These are phyloP conservation scores for Leccinum aurantiacum DNA, from an alignment of 768 basidiomycete genomes.

Conservation along the genomic window DNA sequence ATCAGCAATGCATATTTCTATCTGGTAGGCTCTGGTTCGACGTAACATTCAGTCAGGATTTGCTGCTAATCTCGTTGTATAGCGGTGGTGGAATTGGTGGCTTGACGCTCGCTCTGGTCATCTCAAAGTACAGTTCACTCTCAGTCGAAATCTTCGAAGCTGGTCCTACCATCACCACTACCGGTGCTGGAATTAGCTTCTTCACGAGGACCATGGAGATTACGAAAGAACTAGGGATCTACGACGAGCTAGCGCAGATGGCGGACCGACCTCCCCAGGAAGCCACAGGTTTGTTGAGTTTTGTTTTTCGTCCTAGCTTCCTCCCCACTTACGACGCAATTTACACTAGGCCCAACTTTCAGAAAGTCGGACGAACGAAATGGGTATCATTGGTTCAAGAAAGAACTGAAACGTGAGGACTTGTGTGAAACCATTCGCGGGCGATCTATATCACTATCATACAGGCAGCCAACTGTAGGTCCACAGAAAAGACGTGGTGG, in stretches of 20 bases:
- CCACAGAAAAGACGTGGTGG: conserved; percentile 41
- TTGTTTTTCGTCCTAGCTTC: not conserved
- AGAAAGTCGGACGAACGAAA: conserved; percentile 36
- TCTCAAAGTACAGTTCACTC: conserved; percentile 26
- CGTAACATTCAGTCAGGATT: not conserved
- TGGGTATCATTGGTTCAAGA: conserved; percentile 31
- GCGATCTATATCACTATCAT: not conserved
- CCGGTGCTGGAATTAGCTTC: conserved; percentile 48
- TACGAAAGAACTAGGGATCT: conserved; percentile 39
- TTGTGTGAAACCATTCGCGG: not conserved
- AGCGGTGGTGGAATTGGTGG: conserved; percentile 44
- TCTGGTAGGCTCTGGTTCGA: conserved; percentile 12
- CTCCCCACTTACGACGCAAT: not conserved
- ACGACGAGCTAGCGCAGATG: conserved; percentile 30
- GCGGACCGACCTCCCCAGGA: conserved; percentile 17
- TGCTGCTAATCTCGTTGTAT: conserved; percentile 8
- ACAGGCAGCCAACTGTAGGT: conserved; percentile 32
- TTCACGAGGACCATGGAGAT: conserved; percentile 49
- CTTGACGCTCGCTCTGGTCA: conserved; percentile 32
- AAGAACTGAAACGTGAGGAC: conserved; percentile 26
- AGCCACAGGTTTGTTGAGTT: conserved; percentile 15
- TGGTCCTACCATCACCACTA: conserved; percentile 37
- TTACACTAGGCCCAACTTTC: conserved; percentile 24
- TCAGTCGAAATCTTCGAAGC: conserved; percentile 44
- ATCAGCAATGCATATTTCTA: conserved; percentile 15